A percentile compares a stretch with the other conserved stretches of the same genome.
phyloP scores from a whole-genome alignment of 139 green algal genomes.

The Chlorella sp. region DNA sequence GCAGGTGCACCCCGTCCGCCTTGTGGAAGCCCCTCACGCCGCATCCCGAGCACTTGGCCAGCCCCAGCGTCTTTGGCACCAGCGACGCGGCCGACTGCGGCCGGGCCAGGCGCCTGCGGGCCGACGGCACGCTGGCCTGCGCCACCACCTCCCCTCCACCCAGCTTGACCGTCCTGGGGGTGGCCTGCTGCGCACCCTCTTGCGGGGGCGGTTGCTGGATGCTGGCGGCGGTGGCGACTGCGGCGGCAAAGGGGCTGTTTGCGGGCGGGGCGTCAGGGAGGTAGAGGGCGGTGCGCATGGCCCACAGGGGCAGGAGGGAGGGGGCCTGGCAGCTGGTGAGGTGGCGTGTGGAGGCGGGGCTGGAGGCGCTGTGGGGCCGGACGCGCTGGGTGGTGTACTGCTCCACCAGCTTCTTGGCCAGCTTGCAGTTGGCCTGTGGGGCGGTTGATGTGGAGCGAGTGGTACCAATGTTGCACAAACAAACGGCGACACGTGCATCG shows the following conservation, averaged over 20 bases:
- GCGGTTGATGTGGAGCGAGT: background rate
- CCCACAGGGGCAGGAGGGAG: background rate
- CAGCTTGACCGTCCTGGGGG: too few species aligned
- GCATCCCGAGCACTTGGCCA: background rate
- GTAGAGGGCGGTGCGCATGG: conserved; percentile 1
- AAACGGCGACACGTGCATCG: background rate
- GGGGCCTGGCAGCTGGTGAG: background rate
- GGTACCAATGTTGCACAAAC: background rate
- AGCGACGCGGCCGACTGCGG: background rate
- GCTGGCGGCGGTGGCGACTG: background rate
- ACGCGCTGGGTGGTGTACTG: background rate
- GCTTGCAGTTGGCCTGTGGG: background rate
- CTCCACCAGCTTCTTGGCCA: background rate
- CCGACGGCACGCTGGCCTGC: background rate
- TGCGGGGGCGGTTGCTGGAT: background rate
- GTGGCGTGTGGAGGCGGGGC: background rate
- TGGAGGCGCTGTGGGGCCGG: background rate
- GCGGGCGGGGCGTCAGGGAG: background rate
- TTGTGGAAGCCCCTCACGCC: background rate
- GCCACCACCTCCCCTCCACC: background rate
- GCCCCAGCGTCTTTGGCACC: background rate
- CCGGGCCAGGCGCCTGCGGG: background rate
- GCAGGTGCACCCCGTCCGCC: conserved; percentile 4
- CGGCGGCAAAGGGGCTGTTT: background rate
- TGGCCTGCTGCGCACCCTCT: background rate